These are phyloP conservation scores for Mucor racemosus DNA, from an alignment of 371 early-diverging fungal genomes.

Conservation along the genomic window DNA sequence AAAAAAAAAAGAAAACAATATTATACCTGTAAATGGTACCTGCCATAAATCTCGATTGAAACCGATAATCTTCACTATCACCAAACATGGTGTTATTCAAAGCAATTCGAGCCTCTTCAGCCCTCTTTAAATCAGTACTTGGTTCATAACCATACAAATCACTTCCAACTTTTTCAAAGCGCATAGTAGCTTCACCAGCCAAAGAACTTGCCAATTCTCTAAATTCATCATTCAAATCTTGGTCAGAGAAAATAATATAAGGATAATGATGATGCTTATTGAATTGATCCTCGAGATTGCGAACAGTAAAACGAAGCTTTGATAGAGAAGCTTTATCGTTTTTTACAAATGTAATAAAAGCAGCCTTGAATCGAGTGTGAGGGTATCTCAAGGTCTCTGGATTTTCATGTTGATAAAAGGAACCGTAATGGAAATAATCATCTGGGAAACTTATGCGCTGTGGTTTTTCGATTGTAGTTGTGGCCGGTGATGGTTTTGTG, in stretches of 20 bases:
- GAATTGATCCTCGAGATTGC: conserved; percentile 43
- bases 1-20: no score
- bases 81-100: conserved; percentile 45
- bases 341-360: conserved; percentile 47
- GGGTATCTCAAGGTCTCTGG: conserved; percentile 34
- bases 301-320: conserved; percentile 41
- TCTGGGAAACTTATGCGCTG: conserved; percentile 3
- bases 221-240: conserved; percentile 39
- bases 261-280: conserved; percentile 43
- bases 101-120: conserved; percentile 33
- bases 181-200: conserved; percentile 16
- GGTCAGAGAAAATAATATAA: conserved; percentile 47
- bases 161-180: conserved; percentile 35
- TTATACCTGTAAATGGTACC: conserved; percentile 49
- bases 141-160: conserved; percentile 40
- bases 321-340: conserved; percentile 36
- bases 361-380: conserved; percentile 43
- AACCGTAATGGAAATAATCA: conserved; percentile 17
- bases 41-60: conserved; percentile 50
- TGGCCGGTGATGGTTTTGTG: background rate
- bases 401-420: conserved; percentile 27
- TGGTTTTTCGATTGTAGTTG: background rate
- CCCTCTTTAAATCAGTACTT: conserved; percentile 31
- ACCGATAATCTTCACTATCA: conserved; percentile 47
- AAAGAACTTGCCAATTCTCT: conserved; percentile 39